phyloP scores from a whole-genome alignment of 192 early-diverging fungal species.

The Neocallimastix lanati region DNA sequence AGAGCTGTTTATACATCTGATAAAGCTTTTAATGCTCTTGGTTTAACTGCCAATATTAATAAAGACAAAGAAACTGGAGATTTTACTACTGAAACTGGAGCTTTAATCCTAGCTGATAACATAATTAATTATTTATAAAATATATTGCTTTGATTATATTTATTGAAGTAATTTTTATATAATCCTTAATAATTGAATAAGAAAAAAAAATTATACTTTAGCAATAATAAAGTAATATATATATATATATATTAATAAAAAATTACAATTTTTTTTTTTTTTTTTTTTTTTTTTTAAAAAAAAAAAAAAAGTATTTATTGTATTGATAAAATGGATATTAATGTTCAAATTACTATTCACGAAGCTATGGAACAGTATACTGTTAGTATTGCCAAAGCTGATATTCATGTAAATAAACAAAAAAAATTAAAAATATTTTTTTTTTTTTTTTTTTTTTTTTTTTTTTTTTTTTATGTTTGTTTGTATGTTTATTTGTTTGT shows the following conservation, averaged over 20 bases:
- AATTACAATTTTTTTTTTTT: too few relatives aligned
- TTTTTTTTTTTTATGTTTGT: too few relatives aligned
- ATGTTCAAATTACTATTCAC: constrained; percentile 97
- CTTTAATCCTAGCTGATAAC: constrained; percentile 92
- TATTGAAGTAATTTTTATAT: too few relatives aligned
- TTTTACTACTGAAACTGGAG: constrained; percentile 92
- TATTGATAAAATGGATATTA: constrained; percentile 95
- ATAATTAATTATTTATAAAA: constrained; percentile 77
- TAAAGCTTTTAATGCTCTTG: constrained; percentile 88
- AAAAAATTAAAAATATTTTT: too few relatives aligned
- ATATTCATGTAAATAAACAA: constrained; percentile 67
- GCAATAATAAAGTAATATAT: too few relatives aligned
- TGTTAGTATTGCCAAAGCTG: constrained; percentile 87
- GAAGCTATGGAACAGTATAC: constrained; percentile 99
- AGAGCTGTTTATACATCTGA: constrained; percentile 90
- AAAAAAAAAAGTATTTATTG: constrained; percentile 71
- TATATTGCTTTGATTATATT: too few relatives aligned
- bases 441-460: too few relatives aligned
- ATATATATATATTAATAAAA: too few relatives aligned
- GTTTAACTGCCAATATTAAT: constrained; percentile 82
- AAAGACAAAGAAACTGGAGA: constrained; percentile 96
- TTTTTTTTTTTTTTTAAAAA: too few relatives aligned
- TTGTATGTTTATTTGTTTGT: too few relatives aligned
- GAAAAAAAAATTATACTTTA: too few relatives aligned
- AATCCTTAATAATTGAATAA: too few relatives aligned